A percentile compares a stretch with the other conserved stretches of the same genome.
Conservation (phyloP, 768 basidiomycete species). For the Clavulina sp. region DNA sequence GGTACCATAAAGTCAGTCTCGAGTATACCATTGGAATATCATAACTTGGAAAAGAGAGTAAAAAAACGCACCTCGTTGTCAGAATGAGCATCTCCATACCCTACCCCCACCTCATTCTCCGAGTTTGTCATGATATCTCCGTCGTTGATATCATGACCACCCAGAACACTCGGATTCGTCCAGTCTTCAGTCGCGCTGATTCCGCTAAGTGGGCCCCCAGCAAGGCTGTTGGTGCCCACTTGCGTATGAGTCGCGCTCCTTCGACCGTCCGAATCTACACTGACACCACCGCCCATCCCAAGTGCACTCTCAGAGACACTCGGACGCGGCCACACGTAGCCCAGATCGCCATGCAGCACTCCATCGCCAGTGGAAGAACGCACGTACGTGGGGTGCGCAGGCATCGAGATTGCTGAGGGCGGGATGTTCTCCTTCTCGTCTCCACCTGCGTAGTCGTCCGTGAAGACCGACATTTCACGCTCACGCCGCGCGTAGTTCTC, state of each 20-base stretch:
- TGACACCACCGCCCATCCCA: background rate
- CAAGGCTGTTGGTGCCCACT: no score
- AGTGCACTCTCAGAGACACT: background rate
- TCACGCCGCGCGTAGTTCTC: background rate
- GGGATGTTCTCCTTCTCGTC: constrained; percentile 5
- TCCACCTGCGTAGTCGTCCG: background rate
- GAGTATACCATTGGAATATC: no score
- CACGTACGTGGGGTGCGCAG: background rate
- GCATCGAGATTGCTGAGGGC: background rate
- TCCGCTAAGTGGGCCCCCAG: no score
- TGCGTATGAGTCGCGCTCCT: no score
- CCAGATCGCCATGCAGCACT: no score
- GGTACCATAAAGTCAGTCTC: no score
- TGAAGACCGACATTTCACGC: background rate
- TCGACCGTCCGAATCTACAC: background rate
- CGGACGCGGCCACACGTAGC: no score
- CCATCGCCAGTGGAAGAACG: background rate
- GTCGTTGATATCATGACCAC: background rate
- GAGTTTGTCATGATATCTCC: background rate
- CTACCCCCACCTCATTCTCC: constrained; percentile 61
- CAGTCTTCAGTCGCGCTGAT: background rate
- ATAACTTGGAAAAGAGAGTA: no score
- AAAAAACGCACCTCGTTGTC: constrained; percentile 7
- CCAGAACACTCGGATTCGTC: background rate
- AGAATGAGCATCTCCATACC: constrained; percentile 44